A percentile compares a stretch with the other conserved stretches of the same genome.
phyloP scores from a whole-genome alignment of 23 red algal species.

The Agarophyton chilense region DNA sequence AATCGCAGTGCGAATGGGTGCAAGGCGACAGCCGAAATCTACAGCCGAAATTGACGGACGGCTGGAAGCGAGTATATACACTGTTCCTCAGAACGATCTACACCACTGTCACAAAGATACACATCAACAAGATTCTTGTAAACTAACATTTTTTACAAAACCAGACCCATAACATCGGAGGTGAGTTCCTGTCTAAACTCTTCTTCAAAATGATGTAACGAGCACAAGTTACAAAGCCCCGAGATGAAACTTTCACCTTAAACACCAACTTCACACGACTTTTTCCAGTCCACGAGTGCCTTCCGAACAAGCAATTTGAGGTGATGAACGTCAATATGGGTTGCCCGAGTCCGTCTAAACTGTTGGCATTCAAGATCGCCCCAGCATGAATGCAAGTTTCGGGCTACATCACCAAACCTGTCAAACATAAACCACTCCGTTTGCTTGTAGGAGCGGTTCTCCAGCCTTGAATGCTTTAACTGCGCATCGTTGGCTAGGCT shows the following conservation, averaged over 20 bases:
- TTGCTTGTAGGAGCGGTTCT: not conserved
- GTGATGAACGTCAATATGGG: slow-evolving; percentile 46
- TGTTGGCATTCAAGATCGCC: slow-evolving; percentile 47
- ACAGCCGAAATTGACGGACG: too few relatives aligned
- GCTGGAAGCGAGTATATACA: too few relatives aligned
- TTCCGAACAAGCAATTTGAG: slow-evolving; percentile 20
- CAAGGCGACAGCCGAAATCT: too few relatives aligned
- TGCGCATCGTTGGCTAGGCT: slow-evolving; percentile 8
- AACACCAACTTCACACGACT: not conserved
- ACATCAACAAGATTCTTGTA: not conserved
- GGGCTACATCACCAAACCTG: slow-evolving; percentile 48
- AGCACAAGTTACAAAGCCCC: too few relatives aligned
- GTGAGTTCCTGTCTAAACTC: too few relatives aligned
- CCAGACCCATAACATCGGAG: too few relatives aligned
- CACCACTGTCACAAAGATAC: too few relatives aligned
- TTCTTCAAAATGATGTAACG: too few relatives aligned
- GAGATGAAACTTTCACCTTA: too few relatives aligned
- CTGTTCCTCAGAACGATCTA: too few relatives aligned
- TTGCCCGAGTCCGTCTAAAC: slow-evolving; percentile 1
- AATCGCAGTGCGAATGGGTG: too few relatives aligned
- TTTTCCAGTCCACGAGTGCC: slow-evolving; percentile 21
- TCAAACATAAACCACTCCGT: slow-evolving; percentile 6
- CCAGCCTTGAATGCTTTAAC: slow-evolving; percentile 2
- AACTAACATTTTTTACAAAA: not conserved
- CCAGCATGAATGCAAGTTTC: slow-evolving; percentile 28